These are phyloP conservation scores for Lathyrus tuberosus DNA, from an alignment of 306 rosid genomes.

Conservation along the genomic window DNA sequence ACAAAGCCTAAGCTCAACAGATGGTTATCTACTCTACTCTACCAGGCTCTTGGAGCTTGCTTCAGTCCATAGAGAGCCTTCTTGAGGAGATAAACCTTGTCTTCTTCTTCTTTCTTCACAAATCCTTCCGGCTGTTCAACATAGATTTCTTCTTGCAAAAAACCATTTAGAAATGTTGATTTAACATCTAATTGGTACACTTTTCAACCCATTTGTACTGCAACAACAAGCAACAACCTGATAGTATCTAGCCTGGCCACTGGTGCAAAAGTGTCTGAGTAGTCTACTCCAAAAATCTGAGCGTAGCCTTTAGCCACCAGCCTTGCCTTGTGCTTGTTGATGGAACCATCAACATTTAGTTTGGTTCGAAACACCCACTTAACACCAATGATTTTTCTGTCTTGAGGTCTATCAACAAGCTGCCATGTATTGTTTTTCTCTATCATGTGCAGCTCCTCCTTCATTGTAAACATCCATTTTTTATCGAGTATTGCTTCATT, in stretches of 20 bases:
- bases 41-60: neutral
- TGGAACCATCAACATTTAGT: neutral
- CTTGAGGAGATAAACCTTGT: neutral
- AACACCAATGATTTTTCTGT: neutral
- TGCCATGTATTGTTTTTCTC: neutral
- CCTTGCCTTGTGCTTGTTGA: neutral
- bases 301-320: neutral
- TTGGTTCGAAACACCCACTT: neutral
- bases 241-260: neutral
- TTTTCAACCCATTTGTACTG: neutral
- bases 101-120: neutral
- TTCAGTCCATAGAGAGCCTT: neutral
- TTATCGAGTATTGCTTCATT: neutral
- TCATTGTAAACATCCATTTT: conserved; percentile 3
- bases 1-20: no score
- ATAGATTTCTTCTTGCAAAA: neutral
- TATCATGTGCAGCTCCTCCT: neutral
- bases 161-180: neutral
- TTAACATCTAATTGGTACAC: neutral
- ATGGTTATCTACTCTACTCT: no score
- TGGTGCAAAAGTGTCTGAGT: neutral
- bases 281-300: neutral
- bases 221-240: neutral
- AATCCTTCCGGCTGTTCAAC: neutral
- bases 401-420: neutral